A percentile compares a stretch with the other conserved stretches of the same genome.
Conservation (phyloP, 208 protist genomes). For the Entamoeba moshkovskii region DNA sequence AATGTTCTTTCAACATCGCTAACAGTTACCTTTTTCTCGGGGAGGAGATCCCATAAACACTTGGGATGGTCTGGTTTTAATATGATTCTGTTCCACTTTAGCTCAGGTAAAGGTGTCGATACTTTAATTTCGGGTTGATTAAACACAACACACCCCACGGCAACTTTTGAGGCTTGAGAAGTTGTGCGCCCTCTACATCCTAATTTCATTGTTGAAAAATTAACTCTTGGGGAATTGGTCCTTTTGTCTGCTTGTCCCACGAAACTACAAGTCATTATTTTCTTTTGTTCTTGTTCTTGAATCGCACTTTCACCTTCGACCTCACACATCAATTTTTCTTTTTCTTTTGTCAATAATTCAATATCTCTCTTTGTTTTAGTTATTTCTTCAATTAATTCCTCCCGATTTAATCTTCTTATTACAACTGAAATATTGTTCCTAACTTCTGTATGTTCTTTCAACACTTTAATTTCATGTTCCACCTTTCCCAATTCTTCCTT, state of each 20-base stretch:
- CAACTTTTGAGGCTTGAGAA: neutral
- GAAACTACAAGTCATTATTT: neutral
- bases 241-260: neutral
- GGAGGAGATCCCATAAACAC: neutral
- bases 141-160: no score
- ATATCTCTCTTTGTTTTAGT: neutral
- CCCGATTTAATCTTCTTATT: neutral
- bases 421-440: neutral
- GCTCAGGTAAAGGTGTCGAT: neutral
- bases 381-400: neutral
- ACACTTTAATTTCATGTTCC: neutral
- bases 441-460: neutral
- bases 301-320: neutral
- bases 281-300: neutral
- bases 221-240: neutral
- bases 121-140: neutral
- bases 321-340: neutral
- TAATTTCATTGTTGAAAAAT: neutral
- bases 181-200: neutral
- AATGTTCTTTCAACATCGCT: neutral
- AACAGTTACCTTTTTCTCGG: neutral
- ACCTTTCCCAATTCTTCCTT: neutral
- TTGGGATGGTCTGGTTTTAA: neutral
- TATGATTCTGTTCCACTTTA: neutral
- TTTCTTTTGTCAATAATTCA: neutral